Evolutionary conservation across 192 early-diverging fungal genomes (phyloP), one percentile per base, ranked within the genome.

Genomic region (Backusella parvicylindrica): DNA sequence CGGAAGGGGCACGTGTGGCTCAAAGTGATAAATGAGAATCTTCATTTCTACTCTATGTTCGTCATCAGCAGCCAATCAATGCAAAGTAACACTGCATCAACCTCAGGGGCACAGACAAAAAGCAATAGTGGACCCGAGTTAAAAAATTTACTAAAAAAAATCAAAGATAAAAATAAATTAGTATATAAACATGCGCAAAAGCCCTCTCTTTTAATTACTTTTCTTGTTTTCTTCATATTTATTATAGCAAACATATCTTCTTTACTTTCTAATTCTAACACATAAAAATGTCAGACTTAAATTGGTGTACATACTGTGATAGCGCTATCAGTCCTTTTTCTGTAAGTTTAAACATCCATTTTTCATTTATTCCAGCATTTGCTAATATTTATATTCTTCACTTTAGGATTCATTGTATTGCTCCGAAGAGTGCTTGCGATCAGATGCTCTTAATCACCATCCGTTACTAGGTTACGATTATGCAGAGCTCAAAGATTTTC

Each of bases 351-450:
- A 28, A 23, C 12, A 13, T 6, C 1, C 21, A 28, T 12, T 21
- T 60, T 60, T 28, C 9, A 26, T 11, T 11, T 26, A 4, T 23
- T 28, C 11, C 53, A 60, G 23, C 21, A 60, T 60, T 60, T 60
- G 28, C n/a, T 60, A 28, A 60, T 60, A 60, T 60, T n/a, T 50
- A 60, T 60, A 60, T 28, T 60, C 26, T 60, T 60, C 26, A 60
- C 26, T 60, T 56, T 68, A 81, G 79, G 76, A 81, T 64, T 76
- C 79, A 41, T 71, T 81, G n/a, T 81, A 81, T 70, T 81, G 79
- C 60, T 71, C 67, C 50, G 80, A 81, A 71, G 72, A 68, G 50
- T 81, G 80, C 36, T 65, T 81, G 1, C 41, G 73, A 35, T 56
- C 70, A 26, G 80, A 81, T 38, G 75, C 80, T 47, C 50, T 80